Percentiles rank a stretch among this genome's conserved stretches.
Conservation (phyloP, 257 asterid species). For the Solanum medicagineum region DNA sequence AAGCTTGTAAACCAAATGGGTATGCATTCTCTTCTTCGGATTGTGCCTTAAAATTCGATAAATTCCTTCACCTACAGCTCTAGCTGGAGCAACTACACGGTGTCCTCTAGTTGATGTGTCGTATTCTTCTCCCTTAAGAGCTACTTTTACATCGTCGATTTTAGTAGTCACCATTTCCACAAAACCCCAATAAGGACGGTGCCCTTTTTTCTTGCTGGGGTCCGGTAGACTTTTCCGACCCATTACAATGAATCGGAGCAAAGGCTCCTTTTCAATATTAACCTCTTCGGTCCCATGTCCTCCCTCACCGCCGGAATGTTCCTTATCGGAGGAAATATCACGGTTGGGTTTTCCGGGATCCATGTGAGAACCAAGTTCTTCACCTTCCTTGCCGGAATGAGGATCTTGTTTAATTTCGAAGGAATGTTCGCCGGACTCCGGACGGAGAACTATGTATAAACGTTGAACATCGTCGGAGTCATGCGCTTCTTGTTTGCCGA, state of each 20-base stretch:
- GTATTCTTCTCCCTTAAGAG: constrained; percentile 20
- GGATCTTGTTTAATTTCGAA: constrained; percentile 33
- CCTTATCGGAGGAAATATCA: neutral
- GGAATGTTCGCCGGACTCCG: constrained; percentile 33
- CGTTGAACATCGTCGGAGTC: constrained; percentile 53
- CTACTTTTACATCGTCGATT: constrained; percentile 17
- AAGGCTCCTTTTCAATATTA: constrained; percentile 25
- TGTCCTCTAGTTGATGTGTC: constrained; percentile 25
- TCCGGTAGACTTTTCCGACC: constrained; percentile 67
- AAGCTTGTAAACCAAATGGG: constrained; percentile 63
- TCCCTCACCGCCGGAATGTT: constrained; percentile 4
- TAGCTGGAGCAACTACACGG: constrained; percentile 13
- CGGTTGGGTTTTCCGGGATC: constrained; percentile 1
- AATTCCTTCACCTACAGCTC: constrained; percentile 48
- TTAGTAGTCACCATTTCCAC: constrained; percentile 26
- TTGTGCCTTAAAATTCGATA: constrained; percentile 46
- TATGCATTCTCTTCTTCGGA: constrained; percentile 30
- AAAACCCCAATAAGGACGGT: constrained; percentile 26
- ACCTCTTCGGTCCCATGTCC: constrained; percentile 25
- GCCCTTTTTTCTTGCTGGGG: constrained; percentile 20
- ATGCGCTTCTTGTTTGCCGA: constrained; percentile 44
- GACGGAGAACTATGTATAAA: constrained; percentile 62
- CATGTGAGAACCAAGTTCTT: neutral
- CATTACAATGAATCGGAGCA: constrained; percentile 47
- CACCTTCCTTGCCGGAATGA: constrained; percentile 36